Evolutionary conservation across 2,329 filamentous ascomycete species (phyloP).

Genomic region (Stagonosporopsis cucurbitacearum): DNA sequence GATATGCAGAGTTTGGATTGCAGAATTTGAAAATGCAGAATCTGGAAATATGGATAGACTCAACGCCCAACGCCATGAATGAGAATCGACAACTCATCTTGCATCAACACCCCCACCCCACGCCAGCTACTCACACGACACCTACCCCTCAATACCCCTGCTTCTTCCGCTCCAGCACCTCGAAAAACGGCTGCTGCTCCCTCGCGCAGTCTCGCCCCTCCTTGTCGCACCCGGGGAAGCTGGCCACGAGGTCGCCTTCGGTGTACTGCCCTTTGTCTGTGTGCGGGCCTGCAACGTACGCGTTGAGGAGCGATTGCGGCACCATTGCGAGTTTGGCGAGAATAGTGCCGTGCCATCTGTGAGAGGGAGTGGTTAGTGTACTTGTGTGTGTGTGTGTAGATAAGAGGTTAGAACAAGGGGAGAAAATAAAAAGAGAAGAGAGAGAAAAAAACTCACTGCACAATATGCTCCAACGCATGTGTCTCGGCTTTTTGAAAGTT

Average conservation of each 20-base stretch:
- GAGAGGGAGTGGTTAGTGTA: slow-evolving; percentile 56
- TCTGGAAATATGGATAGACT: too few species aligned
- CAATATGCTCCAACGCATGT: slow-evolving; percentile 77
- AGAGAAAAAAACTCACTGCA: slow-evolving; percentile 59
- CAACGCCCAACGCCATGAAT: too few species aligned
- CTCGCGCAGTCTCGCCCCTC: slow-evolving; percentile 70
- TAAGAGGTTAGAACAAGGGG: too few species aligned
- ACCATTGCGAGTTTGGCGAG: slow-evolving; percentile 87
- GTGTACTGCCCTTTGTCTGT: slow-evolving; percentile 66
- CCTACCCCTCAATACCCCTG: too few species aligned
- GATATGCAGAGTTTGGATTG: too few species aligned
- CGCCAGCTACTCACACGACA: too few species aligned
- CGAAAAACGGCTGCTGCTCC: slow-evolving; percentile 67
- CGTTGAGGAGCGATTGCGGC: slow-evolving; percentile 83
- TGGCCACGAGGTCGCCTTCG: slow-evolving; percentile 83
- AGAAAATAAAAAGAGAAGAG: too few species aligned
- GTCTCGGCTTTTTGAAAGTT: slow-evolving; percentile 95
- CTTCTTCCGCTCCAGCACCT: slow-evolving; percentile 38
- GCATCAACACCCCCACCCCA: too few species aligned
- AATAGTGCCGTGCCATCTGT: slow-evolving; percentile 95
- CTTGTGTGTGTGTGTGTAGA: too few species aligned
- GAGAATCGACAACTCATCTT: too few species aligned
- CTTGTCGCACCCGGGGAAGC: slow-evolving; percentile 74
- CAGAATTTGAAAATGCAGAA: too few species aligned
- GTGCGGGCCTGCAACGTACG: slow-evolving; percentile 65